Evolutionary conservation across 768 basidiomycete species (phyloP).

Genomic region (Mycena haematopus): DNA sequence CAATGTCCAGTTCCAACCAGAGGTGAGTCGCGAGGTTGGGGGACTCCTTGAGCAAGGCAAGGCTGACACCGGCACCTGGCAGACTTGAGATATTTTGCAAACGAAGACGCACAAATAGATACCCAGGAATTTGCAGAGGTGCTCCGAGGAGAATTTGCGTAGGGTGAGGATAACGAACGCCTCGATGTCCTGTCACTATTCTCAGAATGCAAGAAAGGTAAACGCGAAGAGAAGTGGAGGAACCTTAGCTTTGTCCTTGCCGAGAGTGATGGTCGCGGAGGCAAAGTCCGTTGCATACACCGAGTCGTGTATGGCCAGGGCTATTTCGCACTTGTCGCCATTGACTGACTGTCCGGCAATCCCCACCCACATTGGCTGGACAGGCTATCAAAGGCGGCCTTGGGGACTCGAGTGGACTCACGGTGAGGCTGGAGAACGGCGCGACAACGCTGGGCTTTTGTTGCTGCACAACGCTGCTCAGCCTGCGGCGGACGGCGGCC

Average conservation of each 20-base stretch:
- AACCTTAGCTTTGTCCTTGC: slow-evolving; percentile 54
- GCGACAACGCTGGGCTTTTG: slow-evolving; percentile 60
- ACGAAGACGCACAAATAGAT: not conserved
- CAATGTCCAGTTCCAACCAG: slow-evolving; percentile 84
- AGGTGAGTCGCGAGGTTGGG: slow-evolving; percentile 87
- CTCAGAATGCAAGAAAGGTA: not conserved
- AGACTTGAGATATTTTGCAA: not conserved
- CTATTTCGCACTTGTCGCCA: slow-evolving; percentile 71
- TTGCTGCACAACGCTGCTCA: slow-evolving; percentile 50
- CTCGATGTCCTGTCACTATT: slow-evolving; percentile 56
- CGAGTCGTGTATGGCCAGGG: slow-evolving; percentile 83
- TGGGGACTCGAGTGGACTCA: slow-evolving; percentile 44
- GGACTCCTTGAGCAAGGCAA: slow-evolving; percentile 72
- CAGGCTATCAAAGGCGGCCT: slow-evolving; percentile 30
- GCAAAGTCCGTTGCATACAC: slow-evolving; percentile 85
- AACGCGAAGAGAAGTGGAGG: not conserved
- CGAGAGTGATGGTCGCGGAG: slow-evolving; percentile 56
- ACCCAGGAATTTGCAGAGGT: slow-evolving; percentile 24
- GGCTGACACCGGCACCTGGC: slow-evolving; percentile 71
- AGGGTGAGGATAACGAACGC: slow-evolving; percentile 66
- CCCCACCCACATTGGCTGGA: slow-evolving; percentile 89
- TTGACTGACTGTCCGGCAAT: slow-evolving; percentile 68
- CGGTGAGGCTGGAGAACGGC: slow-evolving; percentile 69
- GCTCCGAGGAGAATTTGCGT: slow-evolving; percentile 59
- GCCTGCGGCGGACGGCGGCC: slow-evolving; percentile 66